Evolutionary conservation across 192 early-diverging fungal species (phyloP), one percentile per base, ranked within the genome.

Genomic region (Polychytrium aggregatum): DNA sequence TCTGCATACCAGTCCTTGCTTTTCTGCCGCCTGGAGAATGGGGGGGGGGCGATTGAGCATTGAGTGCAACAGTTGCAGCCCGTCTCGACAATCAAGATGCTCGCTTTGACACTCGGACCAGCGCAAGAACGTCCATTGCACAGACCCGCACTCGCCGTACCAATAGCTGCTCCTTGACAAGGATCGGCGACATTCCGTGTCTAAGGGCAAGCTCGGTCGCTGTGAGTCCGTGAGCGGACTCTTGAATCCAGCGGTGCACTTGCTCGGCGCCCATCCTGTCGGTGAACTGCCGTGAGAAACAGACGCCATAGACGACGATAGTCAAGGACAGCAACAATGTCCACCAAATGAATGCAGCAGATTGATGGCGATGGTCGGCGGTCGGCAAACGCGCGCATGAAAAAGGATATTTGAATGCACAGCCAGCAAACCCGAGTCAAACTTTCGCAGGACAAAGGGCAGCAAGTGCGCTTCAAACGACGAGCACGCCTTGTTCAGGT

Each of bases 371-470:
- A n/a, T n/a, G n/a, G n/a, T n/a, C n/a, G n/a, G n/a, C n/a, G n/a
- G n/a, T n/a, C n/a, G n/a, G n/a, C n/a, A n/a, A n/a, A n/a, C n/a
- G n/a, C n/a, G n/a, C n/a, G n/a, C n/a, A n/a, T n/a, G n/a, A n/a
- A n/a, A n/a, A n/a, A 72, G 78, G 16, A 61, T 60, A 8, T 61
- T 47, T 4, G 77, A 74, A 48, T 92, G 84, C 28, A 97, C 67
- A 10, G 79, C 84, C 31, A 86, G 50, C 35, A 97, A 67, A 8
- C 93, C 91, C 55, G 82, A 84, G 10, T 73, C 76, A 53, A 90
- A 92, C 57, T 72, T 68, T 24, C 86, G 68, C 52, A 94, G 49
- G 22, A 82, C 68, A 37, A 88, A 76, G 4, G 86, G 84, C 29
- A 94, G 64, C 20, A 74, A 45, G 39, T 92, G 63, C 6, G 48